Base-by-base conservation (phyloP, 371 early-diverging fungal genomes). In the Lichtheimia ornata region DNA sequence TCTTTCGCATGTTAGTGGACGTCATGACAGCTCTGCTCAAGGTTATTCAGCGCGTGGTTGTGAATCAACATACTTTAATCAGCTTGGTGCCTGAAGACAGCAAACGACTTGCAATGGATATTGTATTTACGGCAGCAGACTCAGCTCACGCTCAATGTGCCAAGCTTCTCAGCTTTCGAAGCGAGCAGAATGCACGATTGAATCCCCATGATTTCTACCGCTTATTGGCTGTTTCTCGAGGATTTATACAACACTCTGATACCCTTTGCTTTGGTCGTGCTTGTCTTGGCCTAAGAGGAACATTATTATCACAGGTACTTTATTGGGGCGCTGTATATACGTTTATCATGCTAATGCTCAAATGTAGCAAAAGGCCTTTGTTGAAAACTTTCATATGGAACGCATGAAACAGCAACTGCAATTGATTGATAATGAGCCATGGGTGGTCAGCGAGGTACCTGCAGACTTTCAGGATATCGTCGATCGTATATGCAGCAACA, bases 391-490 rank as follows among this genome's bases (percentile, higher is more conserved):
- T 63, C 97, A 96, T 63, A 91, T 91, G 68, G 95, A 96, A 65
- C 87, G 90, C 55, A 81, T 87, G 20, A 93, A 89, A 49, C 96
- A 97, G 71, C 79, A 93, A 22, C 85, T 90, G 2, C 76, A 91
- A 15, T 71, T 96, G n/a, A 87, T 97, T 45, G 98, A 96, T 58
- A 94, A 92, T 64, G 98, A 97, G 67, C 94, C 94, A 71, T 97
- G 98, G 98, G 81, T 84, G 12, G 92, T 90, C 53, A 90, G 92
- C 9, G 93, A 92, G 52, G 93, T 97, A 11, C 95, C 97, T 0
- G 74, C 88, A 41, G 96, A 97, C 56, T 97, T 94, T 57, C 97
- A 97, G 68, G 71, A 78, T 18, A 91, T 95, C 50, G 88, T 90
- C 7, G 87, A 94, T 51, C 77, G 82, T 50, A 81, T 96, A n/a